Evolutionary conservation across 208 protist genomes (phyloP), one percentile per base, ranked within the genome.

Genomic region (Trypanosoma melophagium): DNA sequence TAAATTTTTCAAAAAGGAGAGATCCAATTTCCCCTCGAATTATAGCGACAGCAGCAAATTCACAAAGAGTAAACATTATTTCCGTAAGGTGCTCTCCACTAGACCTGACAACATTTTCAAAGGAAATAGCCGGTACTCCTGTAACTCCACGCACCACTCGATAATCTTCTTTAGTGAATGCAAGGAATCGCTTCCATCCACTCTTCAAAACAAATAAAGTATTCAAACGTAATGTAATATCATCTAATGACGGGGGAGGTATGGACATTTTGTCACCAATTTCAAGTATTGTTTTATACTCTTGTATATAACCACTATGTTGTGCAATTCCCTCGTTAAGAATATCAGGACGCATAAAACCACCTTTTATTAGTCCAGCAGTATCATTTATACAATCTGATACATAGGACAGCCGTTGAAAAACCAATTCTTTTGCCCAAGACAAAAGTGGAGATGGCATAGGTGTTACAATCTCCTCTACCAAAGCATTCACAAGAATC

Each of bases 91-190:
- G 49, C 7, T 54, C 13, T 7, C 25, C 12, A 28, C 62, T 22
- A 28, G 45, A 40, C 31, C 68, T 60, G 16, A 50, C 2, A 17
- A 74, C 7, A 22, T 68, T 44, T n/a, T 69, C 63, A 44, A 59
- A 51, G 7, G 38, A n/a, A 57, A 78, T 68, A 8, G 62, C 38
- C 1, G 74, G 74, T 2, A 74, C 73, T 2, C 83, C 83, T 22
- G 63, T 86, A 5, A 89, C 77, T 49, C 60, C 35, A 21, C 72
- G 72, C 51, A 86, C 78, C 12, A 55, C 58, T 40, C 68, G 60
- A 55, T 84, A 85, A 52, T 70, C 65, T 41, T 49, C 17, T 35
- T 59, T 13, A 19, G 28, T 41, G 7, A 21, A 41, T 12, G 28
- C 17, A 5, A 41, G 3, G 9, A 42, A 38, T 14, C 35, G 19